Conservation (phyloP, 2,329 filamentous ascomycete genomes). For the Alternaria alternata region DNA sequence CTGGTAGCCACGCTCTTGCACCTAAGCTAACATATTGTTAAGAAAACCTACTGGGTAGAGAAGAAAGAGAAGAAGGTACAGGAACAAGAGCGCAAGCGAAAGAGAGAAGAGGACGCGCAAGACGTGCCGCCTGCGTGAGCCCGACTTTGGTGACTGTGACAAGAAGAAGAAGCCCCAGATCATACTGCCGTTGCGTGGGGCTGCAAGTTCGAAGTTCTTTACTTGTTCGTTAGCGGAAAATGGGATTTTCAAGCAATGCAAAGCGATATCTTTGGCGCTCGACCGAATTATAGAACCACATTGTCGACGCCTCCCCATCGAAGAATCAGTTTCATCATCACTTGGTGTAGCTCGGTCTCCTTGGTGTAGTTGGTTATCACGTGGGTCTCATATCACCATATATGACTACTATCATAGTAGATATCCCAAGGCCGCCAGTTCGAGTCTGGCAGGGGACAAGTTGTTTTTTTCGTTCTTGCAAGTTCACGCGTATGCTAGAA, state of each 20-base stretch:
- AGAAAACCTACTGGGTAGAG: not conserved
- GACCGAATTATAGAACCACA: accelerated
- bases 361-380: conserved; percentile 45
- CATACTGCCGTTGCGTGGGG: not conserved
- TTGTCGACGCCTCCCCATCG: too few relatives aligned
- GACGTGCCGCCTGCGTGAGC: not conserved
- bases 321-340: too few relatives aligned
- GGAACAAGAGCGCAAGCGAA: not conserved
- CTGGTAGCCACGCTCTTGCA: not conserved
- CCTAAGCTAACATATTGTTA: not conserved
- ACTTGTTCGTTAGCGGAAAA: not conserved
- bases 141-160: not conserved
- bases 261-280: accelerated
- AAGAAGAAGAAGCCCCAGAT: not conserved
- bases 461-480: not conserved
- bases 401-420: conserved; percentile 34
- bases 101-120: not conserved
- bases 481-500: not conserved
- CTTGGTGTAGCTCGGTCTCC: conserved; percentile 15
- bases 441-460: conserved; percentile 37
- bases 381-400: conserved; percentile 39
- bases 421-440: conserved; percentile 42
- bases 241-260: accelerated
- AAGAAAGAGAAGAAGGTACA: not conserved
- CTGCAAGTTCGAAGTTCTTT: not conserved